These are phyloP conservation scores for Reticulascus tulasneorum DNA, from an alignment of 2,329 filamentous ascomycete genomes.

Conservation along the genomic window DNA sequence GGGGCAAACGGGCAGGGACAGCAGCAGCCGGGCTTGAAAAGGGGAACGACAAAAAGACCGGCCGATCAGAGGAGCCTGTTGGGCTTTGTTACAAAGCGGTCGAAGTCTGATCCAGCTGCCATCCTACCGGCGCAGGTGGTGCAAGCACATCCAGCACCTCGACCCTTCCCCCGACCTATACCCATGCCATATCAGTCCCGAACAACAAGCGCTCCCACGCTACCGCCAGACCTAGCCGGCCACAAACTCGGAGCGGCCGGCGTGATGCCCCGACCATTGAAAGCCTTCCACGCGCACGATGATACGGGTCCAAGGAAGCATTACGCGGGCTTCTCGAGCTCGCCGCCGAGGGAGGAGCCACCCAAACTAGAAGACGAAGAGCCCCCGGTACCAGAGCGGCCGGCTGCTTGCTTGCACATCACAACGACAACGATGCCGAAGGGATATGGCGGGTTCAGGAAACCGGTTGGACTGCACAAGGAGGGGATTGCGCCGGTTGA, in stretches of 20 bases:
- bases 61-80: slow-evolving; percentile 39
- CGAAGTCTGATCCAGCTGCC: slow-evolving; percentile 9
- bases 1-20: slow-evolving; percentile 14
- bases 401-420: slow-evolving; percentile 44
- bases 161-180: not conserved
- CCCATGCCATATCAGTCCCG: too few species aligned
- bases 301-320: slow-evolving; percentile 30
- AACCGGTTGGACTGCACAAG: slow-evolving; percentile 36
- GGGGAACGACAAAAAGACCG: slow-evolving; percentile 26
- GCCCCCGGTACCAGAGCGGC: slow-evolving; percentile 29
- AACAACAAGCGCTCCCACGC: too few species aligned
- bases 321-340: slow-evolving; percentile 58
- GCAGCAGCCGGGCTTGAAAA: slow-evolving; percentile 15
- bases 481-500: slow-evolving; percentile 44
- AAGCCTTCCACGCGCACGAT: slow-evolving; percentile 20
- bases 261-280: slow-evolving; percentile 29
- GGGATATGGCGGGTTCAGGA: slow-evolving; percentile 33
- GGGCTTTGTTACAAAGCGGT: slow-evolving; percentile 30
- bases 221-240: slow-evolving; percentile 23
- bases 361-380: slow-evolving; percentile 19
- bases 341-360: slow-evolving; percentile 33
- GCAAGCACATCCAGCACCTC: slow-evolving; percentile 11
- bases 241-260: slow-evolving; percentile 40
- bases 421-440: slow-evolving; percentile 43
- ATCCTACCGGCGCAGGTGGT: slow-evolving; percentile 1